phyloP scores from a whole-genome alignment of 2,329 filamentous ascomycete genomes.

The Exophiala phaeomuriformis region DNA sequence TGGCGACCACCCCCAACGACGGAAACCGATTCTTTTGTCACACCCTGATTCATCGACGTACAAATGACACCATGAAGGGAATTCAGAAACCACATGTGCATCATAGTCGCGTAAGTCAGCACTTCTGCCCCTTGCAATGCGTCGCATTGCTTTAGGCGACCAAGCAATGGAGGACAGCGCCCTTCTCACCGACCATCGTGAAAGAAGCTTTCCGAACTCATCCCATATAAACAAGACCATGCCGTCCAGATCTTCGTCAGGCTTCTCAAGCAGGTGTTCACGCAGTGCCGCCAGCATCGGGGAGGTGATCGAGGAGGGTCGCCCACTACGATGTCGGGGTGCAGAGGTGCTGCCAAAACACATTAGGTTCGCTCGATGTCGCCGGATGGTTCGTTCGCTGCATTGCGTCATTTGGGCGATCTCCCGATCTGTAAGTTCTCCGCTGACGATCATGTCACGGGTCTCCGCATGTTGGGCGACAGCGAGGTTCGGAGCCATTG shows the following conservation, averaged over 20 bases:
- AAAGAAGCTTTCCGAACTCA: constrained; percentile 1
- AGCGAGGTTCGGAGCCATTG: no score
- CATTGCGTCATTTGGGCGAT: no score
- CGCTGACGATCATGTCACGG: no score
- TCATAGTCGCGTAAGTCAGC: background rate
- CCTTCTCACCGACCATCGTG: constrained; percentile 1
- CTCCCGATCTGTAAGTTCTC: no score
- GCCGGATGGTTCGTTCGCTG: no score
- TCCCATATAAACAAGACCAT: constrained; percentile 26
- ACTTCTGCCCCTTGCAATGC: background rate
- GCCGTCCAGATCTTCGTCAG: constrained; percentile 27
- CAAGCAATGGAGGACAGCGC: constrained; percentile 1
- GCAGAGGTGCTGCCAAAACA: background rate
- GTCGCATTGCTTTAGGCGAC: background rate
- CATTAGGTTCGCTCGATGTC: no score
- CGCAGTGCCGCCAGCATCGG: constrained; percentile 27
- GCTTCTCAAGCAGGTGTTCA: constrained; percentile 27
- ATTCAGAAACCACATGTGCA: background rate
- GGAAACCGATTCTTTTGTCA: no score
- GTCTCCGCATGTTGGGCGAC: no score
- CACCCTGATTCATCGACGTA: background rate
- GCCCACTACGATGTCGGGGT: constrained; percentile 24
- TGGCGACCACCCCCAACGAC: no score
- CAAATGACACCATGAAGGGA: no score
- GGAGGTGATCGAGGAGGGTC: constrained; percentile 25